Percentiles rank a stretch among this genome's conserved stretches.
These are phyloP conservation scores for Sclerotinia glacialis DNA, from an alignment of 2,329 filamentous ascomycete species.

Conservation along the genomic window DNA sequence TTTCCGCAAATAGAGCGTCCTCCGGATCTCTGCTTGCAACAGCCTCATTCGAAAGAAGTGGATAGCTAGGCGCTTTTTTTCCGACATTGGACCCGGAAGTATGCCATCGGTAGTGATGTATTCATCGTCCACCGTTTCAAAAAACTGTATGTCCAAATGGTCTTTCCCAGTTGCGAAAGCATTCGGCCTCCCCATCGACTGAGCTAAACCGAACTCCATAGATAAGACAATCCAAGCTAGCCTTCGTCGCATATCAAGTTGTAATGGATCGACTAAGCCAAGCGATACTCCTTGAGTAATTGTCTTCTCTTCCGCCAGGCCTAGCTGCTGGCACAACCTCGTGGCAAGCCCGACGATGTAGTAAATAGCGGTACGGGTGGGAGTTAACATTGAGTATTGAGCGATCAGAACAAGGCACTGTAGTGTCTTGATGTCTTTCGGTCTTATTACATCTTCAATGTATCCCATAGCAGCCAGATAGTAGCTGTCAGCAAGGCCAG, in stretches of 20 bases:
- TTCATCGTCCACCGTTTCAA: conserved; percentile 75
- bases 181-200: conserved; percentile 82
- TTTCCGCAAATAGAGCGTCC: conserved; percentile 83
- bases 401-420: conserved; percentile 86
- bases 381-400: conserved; percentile 88
- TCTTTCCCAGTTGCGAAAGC: conserved; percentile 81
- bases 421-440: conserved; percentile 86
- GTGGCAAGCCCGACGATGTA: conserved; percentile 88
- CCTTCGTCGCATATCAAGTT: conserved; percentile 84
- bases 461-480: conserved; percentile 85
- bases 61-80: conserved; percentile 84
- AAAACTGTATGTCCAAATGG: conserved; percentile 81
- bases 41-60: conserved; percentile 92
- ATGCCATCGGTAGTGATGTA: conserved; percentile 79
- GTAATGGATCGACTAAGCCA: conserved; percentile 63
- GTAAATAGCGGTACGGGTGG: conserved; percentile 87
- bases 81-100: conserved; percentile 64
- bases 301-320: conserved; percentile 84
- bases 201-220: conserved; percentile 85
- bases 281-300: conserved; percentile 60
- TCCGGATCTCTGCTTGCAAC: conserved; percentile 81
- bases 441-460: conserved; percentile 76
- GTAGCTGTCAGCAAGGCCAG: conserved; percentile 92
- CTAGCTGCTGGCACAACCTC: conserved; percentile 83
- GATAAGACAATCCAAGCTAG: conserved; percentile 84